Evolutionary conservation across 164 flowering plant species (phyloP), one percentile per base, ranked within the genome.

Genomic region (Vitis amurensis): DNA sequence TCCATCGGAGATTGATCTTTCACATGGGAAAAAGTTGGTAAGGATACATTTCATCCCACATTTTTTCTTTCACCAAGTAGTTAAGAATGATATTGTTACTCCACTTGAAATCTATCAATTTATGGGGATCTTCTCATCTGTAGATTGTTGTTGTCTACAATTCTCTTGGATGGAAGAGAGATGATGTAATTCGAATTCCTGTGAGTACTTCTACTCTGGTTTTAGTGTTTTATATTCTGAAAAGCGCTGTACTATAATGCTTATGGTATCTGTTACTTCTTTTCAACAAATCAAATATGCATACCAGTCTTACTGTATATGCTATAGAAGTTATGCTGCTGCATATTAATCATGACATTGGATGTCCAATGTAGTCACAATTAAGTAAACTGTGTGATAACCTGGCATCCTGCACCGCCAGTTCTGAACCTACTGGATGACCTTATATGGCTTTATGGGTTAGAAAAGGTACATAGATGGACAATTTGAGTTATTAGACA

Each of bases 141-240:
- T 70, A 94, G 98, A 79, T 94, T 58, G 71, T 92, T 68, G 80
- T 94, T 72, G 81, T 82, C 59, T 92, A 94, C 78, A 94, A 94
- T 77, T 79, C 98, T 73, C 90, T 94, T 75, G 98, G 97, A 66
- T 94, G 97, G 98, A 88, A 80, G 74, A 82, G 98, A 74, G 85
- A 84, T 44, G 95, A 94, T 65, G 77, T 90, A 23, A 70, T 94
- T 67, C 87, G 86, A 70, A 79, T 94, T 67, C 98, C 98, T 62
- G 98, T 92, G 76, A 86, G 97, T 87, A 68, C 10, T 55, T 60
- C 60, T 2, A n/a, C 59, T 61, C 19, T 29, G 50, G 15, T 50
- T 2, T 47, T 14, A 55, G 7, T 72, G 12, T 59, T 60, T 70
- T 50, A 11, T 37, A 8, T 57, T 37, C 57, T 49, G 12, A 17